Evolutionary conservation across 2,329 filamentous ascomycete genomes (phyloP), one percentile per base, ranked within the genome.

Genomic region (Talaromyces albobiverticillius): DNA sequence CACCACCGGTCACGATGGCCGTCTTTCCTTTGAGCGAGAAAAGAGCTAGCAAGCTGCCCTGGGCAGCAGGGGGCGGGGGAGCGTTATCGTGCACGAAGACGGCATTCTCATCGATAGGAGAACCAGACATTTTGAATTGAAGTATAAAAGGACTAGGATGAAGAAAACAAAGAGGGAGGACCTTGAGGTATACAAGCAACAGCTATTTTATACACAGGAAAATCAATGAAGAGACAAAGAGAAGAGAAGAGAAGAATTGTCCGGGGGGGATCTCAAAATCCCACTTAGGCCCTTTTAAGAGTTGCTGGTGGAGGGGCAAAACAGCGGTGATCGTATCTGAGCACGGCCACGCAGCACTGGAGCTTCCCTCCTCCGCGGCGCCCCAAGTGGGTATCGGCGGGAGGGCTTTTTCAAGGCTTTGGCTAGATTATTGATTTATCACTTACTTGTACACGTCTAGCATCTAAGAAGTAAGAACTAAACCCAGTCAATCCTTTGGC

Each of bases 21-120:
- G 86, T 89, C 62, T 83, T 82, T 41, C 85, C 85, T 64, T 84
- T 85, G 49, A 89, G 76, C 5, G 85, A 88, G 72, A 89, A 87
- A 55, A 88, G 79, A 31, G 82, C 79, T 65, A 89, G 67, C 55
- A 89, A 79, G 42, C 80, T 77, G 13, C 67, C 67, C 46, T 71
- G 66, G 23, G 66, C 61, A 10, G 46, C 18, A 14, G 34, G 22
- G 1, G 74, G 72, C n/a, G 76, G 59, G 25, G 75, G 67, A 13
- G 80, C 84, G 66, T 80, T 84, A 63, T 83, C 71, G 65, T 84
- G 83, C 59, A 72, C 71, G 64, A 87, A 87, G 29, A 59, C 69
- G 69, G 54, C 82, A 25, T 55, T 55, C 79, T 55, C 61, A 31
- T 64, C 62, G 49, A 72, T 59, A 8, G 70, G 69, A 50, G 60